Conservation (phyloP, 2,329 filamentous ascomycete genomes). For the Colletotrichum liaoningense region DNA sequence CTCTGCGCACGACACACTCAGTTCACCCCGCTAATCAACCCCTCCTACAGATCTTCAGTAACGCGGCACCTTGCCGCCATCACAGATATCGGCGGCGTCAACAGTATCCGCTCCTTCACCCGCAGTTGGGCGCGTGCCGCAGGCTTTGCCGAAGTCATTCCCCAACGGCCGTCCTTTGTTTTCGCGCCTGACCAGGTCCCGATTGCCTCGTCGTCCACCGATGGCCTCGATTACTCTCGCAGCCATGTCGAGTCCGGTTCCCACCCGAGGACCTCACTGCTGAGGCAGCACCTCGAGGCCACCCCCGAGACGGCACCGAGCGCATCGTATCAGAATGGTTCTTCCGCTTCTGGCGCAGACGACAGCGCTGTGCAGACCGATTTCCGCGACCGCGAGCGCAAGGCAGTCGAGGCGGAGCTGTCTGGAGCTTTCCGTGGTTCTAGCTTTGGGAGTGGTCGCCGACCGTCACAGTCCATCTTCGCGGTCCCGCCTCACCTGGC, state of each 20-base stretch:
- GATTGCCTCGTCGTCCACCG: conserved; percentile 47
- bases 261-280: conserved; percentile 54
- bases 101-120: conserved; percentile 94
- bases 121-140: conserved; percentile 93
- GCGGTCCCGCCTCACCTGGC: conserved; percentile 70
- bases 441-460: conserved; percentile 44
- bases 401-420: conserved; percentile 58
- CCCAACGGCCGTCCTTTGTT: conserved; percentile 80
- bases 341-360: conserved; percentile 33
- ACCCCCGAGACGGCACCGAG: conserved; percentile 26
- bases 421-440: conserved; percentile 46
- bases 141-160: conserved; percentile 87
- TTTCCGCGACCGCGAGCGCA: conserved; percentile 60
- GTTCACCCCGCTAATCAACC: conserved; percentile 6
- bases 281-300: conserved; percentile 64
- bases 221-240: conserved; percentile 54
- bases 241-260: conserved; percentile 51
- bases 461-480: conserved; percentile 61
- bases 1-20: neutral
- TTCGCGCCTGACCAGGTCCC: conserved; percentile 67
- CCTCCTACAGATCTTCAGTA: conserved; percentile 65
- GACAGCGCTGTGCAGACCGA: conserved; percentile 37
- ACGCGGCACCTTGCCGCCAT: conserved; percentile 67
- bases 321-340: conserved; percentile 23
- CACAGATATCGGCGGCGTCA: conserved; percentile 85